A percentile compares a stretch with the other conserved stretches of the same genome.
These are phyloP conservation scores for Sphenostylis stenocarpa DNA, from an alignment of 306 rosid species.

Conservation along the genomic window DNA sequence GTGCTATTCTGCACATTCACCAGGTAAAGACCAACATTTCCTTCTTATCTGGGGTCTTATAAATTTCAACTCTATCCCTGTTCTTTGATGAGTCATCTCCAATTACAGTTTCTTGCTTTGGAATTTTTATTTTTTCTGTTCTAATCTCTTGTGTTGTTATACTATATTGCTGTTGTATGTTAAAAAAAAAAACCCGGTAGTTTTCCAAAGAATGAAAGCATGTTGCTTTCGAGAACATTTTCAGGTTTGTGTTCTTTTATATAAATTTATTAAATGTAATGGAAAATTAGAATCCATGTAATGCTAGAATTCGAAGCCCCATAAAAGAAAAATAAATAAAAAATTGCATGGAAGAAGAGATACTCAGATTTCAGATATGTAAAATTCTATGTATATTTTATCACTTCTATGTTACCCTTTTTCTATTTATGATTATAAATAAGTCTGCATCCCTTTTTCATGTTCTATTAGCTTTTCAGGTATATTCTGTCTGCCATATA, in stretches of 20 bases:
- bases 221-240: not conserved
- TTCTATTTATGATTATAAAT: not conserved
- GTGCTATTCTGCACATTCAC: constrained; percentile 1
- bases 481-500: not conserved
- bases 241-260: not conserved
- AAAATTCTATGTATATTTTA: not conserved
- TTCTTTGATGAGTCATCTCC: not conserved
- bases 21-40: not conserved
- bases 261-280: not conserved
- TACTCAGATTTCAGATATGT: not conserved
- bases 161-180: not conserved
- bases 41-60: not conserved
- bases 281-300: not conserved
- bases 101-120: not conserved
- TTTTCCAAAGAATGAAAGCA: not conserved
- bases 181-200: not conserved
- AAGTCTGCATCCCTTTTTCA: not conserved
- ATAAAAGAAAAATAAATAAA: not conserved
- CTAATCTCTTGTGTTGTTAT: not conserved
- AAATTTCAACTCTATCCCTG: not conserved
- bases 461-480: not conserved
- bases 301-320: not conserved
- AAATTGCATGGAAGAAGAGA: not conserved
- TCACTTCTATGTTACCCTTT: not conserved
- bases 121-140: not conserved